Base-by-base conservation (phyloP, 1,284 basidiomycete genomes). In the Blastosporella zonata region DNA sequence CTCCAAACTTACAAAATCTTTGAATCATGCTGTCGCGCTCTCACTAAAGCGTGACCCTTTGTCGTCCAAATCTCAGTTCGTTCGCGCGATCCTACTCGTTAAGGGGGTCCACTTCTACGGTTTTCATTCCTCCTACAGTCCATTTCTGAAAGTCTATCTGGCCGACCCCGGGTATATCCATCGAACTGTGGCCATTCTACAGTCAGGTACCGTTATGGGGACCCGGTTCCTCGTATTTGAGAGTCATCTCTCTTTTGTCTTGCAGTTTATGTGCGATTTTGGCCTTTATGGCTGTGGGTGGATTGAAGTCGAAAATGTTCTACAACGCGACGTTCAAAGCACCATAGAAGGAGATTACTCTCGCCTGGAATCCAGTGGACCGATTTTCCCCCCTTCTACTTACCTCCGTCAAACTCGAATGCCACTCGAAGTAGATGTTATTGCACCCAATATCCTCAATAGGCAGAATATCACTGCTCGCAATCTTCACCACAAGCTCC, bases 51-150 rank as follows among this genome's bases (percentile, higher is more conserved):
- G 81, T 15, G 77, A 85, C 47, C 83, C 82, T 4, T 57, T 70
- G 8, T 77, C 77, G 0, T 62, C 67, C 7, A 79, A 74, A 43
- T 78, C 81, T 10, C 77, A 75, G 49, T 88, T 76, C 62, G 72
- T 89, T 65, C 79, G 84, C 50, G 73, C 82, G 6, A 82, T 97
- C 40, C 69, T 93, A 44, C 77, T 96, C 29, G 91, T 95, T 59
- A 98, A 98, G 70, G 96, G 93, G n/a, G 73, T 91, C 18, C 88
- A 90, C 57, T 97, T 98, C 67, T 99, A 98, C 67, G 96, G 96
- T 6, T 98, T 95, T 67, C 90, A 95, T 64, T 75, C 89, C 15
- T 82, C 85, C 21, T 90, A 93, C 62, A 77, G 79, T 8, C 93
- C 93, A 22, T 99, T 91, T 68, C 81, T 99, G 67, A 97, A 97